Evolutionary conservation across 1,139 yeast species (phyloP).

Genomic region (Citeromyces hawaiiensis): DNA sequence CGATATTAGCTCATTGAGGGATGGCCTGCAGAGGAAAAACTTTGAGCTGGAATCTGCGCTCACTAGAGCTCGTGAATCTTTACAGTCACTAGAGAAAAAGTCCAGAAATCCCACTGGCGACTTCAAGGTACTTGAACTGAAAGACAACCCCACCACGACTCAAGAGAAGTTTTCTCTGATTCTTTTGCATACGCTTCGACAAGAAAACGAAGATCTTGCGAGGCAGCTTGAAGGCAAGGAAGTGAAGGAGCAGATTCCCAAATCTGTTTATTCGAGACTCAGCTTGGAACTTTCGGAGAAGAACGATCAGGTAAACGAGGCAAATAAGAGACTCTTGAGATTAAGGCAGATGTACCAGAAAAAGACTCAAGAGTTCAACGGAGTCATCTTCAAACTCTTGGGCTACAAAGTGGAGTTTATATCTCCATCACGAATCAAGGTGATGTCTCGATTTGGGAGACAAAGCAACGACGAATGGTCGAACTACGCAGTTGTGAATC

Average conservation of each 20-base stretch:
- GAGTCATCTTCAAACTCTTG: slow-evolving; percentile 52
- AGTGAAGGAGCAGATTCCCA: slow-evolving; percentile 27
- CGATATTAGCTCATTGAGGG: slow-evolving; percentile 28
- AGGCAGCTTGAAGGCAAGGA: slow-evolving; percentile 4
- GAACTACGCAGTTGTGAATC: slow-evolving; percentile 2
- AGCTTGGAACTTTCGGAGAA: slow-evolving; percentile 37
- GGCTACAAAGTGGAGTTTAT: slow-evolving; percentile 69
- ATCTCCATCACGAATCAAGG: slow-evolving; percentile 51
- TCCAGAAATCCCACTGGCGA: slow-evolving; percentile 17
- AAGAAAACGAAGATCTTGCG: slow-evolving; percentile 48
- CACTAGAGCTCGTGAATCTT: slow-evolving; percentile 5
- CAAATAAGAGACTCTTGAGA: slow-evolving; percentile 44
- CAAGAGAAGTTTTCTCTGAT: slow-evolving; percentile 53
- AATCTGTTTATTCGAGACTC: slow-evolving; percentile 50
- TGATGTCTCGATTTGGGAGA: slow-evolving; percentile 36
- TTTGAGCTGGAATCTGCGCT: slow-evolving; percentile 23
- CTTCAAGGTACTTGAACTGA: slow-evolving; percentile 44
- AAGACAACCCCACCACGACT: slow-evolving; percentile 52
- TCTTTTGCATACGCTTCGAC: slow-evolving; percentile 34
- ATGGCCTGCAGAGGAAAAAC: slow-evolving; percentile 24
- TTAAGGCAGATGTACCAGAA: slow-evolving; percentile 52
- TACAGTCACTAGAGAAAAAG: slow-evolving; percentile 11
- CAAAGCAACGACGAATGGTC: not conserved
- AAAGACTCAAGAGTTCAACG: slow-evolving; percentile 63
- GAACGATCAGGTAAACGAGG: slow-evolving; percentile 34